phyloP scores from a whole-genome alignment of 345 rosid genomes.

The Atalantia buxifolia region DNA sequence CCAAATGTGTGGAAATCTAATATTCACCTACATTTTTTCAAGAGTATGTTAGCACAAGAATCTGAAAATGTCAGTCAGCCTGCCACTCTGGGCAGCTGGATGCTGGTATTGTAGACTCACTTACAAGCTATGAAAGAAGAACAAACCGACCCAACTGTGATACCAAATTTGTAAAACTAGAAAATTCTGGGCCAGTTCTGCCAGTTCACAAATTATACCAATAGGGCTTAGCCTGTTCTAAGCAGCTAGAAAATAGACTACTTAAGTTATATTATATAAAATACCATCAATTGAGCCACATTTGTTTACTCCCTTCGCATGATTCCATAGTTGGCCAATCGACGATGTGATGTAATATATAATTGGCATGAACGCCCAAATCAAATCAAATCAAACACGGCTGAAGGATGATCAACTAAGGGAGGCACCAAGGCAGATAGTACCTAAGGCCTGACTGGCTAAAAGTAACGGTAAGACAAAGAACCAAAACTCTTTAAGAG shows the following conservation, averaged over 20 bases:
- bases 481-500: neutral
- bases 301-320: neutral
- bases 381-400: neutral
- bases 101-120: neutral
- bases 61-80: neutral
- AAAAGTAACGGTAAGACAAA: neutral
- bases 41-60: neutral
- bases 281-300: neutral
- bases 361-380: neutral
- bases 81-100: neutral
- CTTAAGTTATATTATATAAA: neutral
- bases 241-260: neutral
- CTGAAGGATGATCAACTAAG: neutral
- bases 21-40: neutral
- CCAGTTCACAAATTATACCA: neutral
- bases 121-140: neutral
- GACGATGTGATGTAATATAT: neutral
- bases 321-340: neutral
- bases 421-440: neutral
- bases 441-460: neutral
- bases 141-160: neutral
- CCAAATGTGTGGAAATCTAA: neutral
- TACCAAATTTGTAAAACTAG: neutral
- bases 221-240: neutral
- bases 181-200: neutral